These are phyloP conservation scores for Eimeria necatrix DNA, from an alignment of 169 alveolate species.

Conservation along the genomic window DNA sequence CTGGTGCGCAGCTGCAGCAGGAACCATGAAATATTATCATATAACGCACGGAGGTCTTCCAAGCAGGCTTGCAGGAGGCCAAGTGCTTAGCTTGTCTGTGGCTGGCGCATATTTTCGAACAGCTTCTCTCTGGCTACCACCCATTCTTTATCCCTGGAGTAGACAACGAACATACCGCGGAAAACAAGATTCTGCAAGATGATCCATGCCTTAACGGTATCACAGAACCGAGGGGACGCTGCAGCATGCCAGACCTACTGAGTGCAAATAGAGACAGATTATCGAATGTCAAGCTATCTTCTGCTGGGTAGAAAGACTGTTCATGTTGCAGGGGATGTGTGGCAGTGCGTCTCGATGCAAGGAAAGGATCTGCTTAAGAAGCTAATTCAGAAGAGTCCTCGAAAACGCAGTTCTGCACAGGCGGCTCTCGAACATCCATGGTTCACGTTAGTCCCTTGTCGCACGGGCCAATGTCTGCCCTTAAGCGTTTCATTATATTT, in stretches of 20 bases:
- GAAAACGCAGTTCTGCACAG: slow-evolving; percentile 85
- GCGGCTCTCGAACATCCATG: slow-evolving; percentile 85
- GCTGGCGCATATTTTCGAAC: slow-evolving; percentile 16
- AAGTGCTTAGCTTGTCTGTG: too few relatives aligned
- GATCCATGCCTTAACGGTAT: slow-evolving; percentile 58
- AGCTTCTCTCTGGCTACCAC: slow-evolving; percentile 88
- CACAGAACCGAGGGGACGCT: not conserved
- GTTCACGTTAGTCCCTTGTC: slow-evolving; percentile 78
- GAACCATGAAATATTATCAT: too few relatives aligned
- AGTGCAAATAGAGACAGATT: not conserved
- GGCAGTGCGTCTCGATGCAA: slow-evolving; percentile 86
- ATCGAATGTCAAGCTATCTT: not conserved
- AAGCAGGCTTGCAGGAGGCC: too few relatives aligned
- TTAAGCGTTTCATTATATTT: too few relatives aligned
- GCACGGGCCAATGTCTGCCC: too few relatives aligned
- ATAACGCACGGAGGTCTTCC: too few relatives aligned
- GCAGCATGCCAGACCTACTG: not conserved
- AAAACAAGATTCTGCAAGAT: slow-evolving; percentile 60
- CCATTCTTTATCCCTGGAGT: slow-evolving; percentile 88
- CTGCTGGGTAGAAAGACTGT: not conserved
- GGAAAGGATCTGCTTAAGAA: slow-evolving; percentile 82
- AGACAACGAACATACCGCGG: slow-evolving; percentile 86
- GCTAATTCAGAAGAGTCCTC: slow-evolving; percentile 85
- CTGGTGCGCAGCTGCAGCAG: too few relatives aligned
- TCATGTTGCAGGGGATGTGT: slow-evolving; percentile 80